Evolutionary conservation across 2,329 filamentous ascomycete genomes (phyloP), one percentile per base, ranked within the genome.

Genomic region (Orbilia brochopaga): DNA sequence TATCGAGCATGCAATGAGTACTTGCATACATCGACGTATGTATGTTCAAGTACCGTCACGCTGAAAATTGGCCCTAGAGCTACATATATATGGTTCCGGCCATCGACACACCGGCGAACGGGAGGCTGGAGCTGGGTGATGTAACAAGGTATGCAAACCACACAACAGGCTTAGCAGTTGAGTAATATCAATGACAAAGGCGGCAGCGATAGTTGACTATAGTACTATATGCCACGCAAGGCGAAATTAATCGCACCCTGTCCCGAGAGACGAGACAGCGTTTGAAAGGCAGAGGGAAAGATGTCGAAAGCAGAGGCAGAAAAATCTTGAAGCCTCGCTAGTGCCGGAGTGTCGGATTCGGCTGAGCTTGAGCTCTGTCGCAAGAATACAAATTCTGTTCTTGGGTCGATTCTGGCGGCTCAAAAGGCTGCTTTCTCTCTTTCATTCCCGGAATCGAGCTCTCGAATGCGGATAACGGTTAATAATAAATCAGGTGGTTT

Each of bases 111-210:
- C 3, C 13, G n/a, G n/a, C 5, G 37, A 15, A 13, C 11, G 37
- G 37, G 37, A 42, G 37, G 37, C 37, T 42, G 64, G 64, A 51
- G 58, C 50, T 46, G 42, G 46, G 35, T 37, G 56, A 59, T 40
- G 50, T 44, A 40, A 42, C 37, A 42, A 42, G 15, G 37, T 42
- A 42, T 42, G 37, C 32, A n/a, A 37, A 42, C 17, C 55, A 17
- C 35, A 50, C 27, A 32, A 27, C 24, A 7, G 19, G n/a, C 21
- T 15, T 35, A 48, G 23, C 24, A 30, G 27, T 55, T 63, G 64
- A 57, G 66, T 70, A 70, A 70, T 70, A 60, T 32, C 54, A 44
- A 70, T 70, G 66, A 70, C 66, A 70, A 70, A 70, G 48, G 4
- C 27, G 27, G 51, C 35, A n/a, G 17, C 23, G 54, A 70, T 59